Base-by-base conservation (phyloP, 495 filamentous ascomycete genomes). In the Penicillium subrubescens region DNA sequence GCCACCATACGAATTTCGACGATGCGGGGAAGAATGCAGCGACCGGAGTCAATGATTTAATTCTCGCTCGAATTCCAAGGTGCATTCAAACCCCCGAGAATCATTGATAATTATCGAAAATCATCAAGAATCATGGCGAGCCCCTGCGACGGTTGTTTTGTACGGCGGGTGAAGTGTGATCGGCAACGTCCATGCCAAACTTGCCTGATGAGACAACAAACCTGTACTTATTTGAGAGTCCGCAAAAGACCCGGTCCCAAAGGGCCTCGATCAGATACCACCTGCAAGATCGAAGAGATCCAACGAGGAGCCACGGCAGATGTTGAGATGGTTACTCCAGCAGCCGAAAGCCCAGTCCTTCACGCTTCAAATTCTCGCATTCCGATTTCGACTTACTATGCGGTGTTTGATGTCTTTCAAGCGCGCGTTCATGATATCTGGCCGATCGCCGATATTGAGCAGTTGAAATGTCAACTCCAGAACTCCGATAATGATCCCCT, bases 111-210 rank as follows among this genome's bases (percentile, higher is more conserved):
- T 27, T 27, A 27, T 3, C 8, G 41, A 63, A 12, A 58, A 34
- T 63, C 43, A 41, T 15, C 54, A 8, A 55, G 7, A 41, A 52
- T 43, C 21, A 63, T 63, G 61, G 61, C 51, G 8, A 63, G 61
- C 17, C 66, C 66, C 31, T 68, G 66, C 35, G 66, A 68, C 54
- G 54, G 62, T 19, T 68, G 66, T 55, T 65, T 64, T 33, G 48
- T 68, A 4, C 66, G 66, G 7, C 57, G 66, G 19, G 66, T 68
- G 10, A 68, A 56, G 41, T 68, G 66, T 39, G 66, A 68, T 68
- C 62, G 66, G n/a, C 59, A 65, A 27, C 39, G 53, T 46, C 63
- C 66, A 25, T 68, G 66, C 51, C 50, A 61, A 39, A 48, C 62
- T 12, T 68, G 66, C 51, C 21, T 61, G 23, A 61, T 37, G 15